A percentile compares a stretch with the other conserved stretches of the same genome.
Conservation (phyloP, 768 basidiomycete species). For the Royoungia palumana region DNA sequence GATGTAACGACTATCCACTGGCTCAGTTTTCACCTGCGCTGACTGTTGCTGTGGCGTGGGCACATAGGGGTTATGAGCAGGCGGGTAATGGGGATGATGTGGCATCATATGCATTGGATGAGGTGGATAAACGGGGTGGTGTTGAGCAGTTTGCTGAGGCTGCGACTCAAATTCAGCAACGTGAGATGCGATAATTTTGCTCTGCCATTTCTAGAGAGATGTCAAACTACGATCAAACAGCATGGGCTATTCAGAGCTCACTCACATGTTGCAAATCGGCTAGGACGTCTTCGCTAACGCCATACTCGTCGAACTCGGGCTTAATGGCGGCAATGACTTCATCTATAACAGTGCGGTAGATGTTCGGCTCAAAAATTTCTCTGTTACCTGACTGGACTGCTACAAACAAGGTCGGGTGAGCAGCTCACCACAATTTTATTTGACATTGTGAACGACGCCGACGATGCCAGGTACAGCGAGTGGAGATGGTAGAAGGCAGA, state of each 20-base stretch:
- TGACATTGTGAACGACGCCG: conserved; percentile 60
- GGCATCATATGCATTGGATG: conserved; percentile 62
- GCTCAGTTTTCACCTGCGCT: conserved; percentile 69
- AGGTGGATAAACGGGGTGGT: conserved; percentile 53
- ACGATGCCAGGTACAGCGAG: conserved; percentile 28
- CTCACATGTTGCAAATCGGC: conserved; percentile 86
- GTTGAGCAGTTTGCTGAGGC: conserved; percentile 44
- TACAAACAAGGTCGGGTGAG: conserved; percentile 58
- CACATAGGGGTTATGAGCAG: conserved; percentile 50
- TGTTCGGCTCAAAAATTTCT: conserved; percentile 70
- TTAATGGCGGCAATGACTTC: conserved; percentile 88
- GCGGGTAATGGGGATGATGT: conserved; percentile 52
- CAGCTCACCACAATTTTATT: conserved; percentile 99
- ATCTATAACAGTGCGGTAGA: conserved; percentile 95
- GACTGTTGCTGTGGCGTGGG: conserved; percentile 34
- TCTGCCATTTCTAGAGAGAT: conserved; percentile 84
- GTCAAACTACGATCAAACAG: conserved; percentile 9
- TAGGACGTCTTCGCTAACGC: conserved; percentile 87
- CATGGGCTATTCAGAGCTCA: conserved; percentile 23
- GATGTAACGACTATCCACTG: conserved; percentile 66
- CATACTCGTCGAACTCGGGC: conserved; percentile 95
- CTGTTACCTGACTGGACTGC: conserved; percentile 54
- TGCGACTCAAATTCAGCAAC: conserved; percentile 88
- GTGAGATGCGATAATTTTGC: conserved; percentile 87
- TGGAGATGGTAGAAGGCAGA: conserved; percentile 32